Percentiles rank a stretch among this genome's conserved stretches.
These are phyloP conservation scores for Aspergillus niger DNA, from an alignment of 2,329 filamentous ascomycete genomes.

Conservation along the genomic window DNA sequence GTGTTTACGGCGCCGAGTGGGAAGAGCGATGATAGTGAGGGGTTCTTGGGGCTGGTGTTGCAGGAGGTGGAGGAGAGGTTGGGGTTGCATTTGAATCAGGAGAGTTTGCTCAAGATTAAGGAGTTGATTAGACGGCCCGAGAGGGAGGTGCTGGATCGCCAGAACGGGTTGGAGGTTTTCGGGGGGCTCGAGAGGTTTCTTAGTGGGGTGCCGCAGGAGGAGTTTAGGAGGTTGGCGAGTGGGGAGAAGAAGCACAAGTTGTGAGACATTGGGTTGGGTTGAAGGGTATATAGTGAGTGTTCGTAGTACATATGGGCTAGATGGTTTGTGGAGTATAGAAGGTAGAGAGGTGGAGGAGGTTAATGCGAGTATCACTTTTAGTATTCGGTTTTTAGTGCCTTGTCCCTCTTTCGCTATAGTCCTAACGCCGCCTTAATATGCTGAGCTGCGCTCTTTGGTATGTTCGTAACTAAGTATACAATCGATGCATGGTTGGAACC, in stretches of 20 bases:
- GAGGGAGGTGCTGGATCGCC: constrained; percentile 69
- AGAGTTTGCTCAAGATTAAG: constrained; percentile 83
- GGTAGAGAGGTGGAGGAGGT: too few species aligned
- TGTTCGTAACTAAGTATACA: too few species aligned
- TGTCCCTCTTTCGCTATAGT: neutral
- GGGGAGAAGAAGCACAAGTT: constrained; percentile 96
- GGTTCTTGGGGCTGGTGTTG: constrained; percentile 72
- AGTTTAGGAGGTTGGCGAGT: constrained; percentile 81
- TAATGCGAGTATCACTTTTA: too few species aligned
- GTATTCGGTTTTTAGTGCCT: neutral
- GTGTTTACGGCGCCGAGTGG: constrained; percentile 64
- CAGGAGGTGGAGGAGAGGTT: constrained; percentile 78
- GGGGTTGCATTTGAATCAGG: constrained; percentile 75
- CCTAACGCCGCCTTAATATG: constrained; percentile 17
- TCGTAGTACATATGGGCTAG: neutral
- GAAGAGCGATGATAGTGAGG: constrained; percentile 62
- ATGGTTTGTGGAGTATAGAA: neutral
- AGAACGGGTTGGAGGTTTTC: constrained; percentile 84
- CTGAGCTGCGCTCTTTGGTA: too few species aligned
- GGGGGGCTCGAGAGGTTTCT: constrained; percentile 79
- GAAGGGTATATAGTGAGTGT: neutral
- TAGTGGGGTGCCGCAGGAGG: constrained; percentile 77
- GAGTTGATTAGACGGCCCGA: constrained; percentile 74
- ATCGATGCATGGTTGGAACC: neutral
- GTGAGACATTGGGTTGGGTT: constrained; percentile 44